phyloP scores from a whole-genome alignment of 129 eudicot species.

The Flaveria ramosissima region DNA sequence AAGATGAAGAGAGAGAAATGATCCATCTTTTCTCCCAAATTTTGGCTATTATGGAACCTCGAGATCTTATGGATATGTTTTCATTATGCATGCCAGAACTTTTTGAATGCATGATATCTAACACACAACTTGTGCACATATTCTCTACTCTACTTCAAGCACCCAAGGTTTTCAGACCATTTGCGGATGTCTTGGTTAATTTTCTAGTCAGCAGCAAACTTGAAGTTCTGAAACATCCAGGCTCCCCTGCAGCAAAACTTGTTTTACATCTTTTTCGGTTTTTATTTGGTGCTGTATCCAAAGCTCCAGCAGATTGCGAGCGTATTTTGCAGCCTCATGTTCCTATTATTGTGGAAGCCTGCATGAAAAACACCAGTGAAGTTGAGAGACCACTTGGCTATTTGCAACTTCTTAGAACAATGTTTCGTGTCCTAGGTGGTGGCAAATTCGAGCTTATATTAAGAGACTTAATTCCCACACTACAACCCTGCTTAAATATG shows the following conservation, averaged over 20 bases:
- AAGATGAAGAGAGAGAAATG: constrained; percentile 96
- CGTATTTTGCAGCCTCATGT: constrained; percentile 96
- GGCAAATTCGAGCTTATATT: constrained; percentile 91
- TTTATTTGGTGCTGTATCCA: constrained; percentile 81
- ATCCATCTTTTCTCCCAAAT: constrained; percentile 86
- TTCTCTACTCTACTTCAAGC: constrained; percentile 88
- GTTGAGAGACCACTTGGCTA: constrained; percentile 93
- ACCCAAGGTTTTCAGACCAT: constrained; percentile 86
- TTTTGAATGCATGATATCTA: constrained; percentile 97
- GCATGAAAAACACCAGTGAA: constrained; percentile 90
- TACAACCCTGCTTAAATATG: constrained; percentile 90
- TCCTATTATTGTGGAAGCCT: constrained; percentile 89
- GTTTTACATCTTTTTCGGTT: constrained; percentile 90
- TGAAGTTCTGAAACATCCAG: constrained; percentile 95
- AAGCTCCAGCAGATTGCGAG: constrained; percentile 96
- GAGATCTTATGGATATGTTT: constrained; percentile 99
- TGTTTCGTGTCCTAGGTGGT: constrained; percentile 93
- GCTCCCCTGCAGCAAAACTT: constrained; percentile 90
- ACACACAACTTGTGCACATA: constrained; percentile 86
- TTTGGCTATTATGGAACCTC: constrained; percentile 93
- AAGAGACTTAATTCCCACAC: constrained; percentile 68
- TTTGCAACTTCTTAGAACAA: constrained; percentile 90
- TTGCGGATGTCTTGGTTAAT: constrained; percentile 90
- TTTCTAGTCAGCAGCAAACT: constrained; percentile 97
- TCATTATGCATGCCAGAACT: constrained; percentile 97